Evolutionary conservation across 2,329 filamentous ascomycete genomes (phyloP), one percentile per base, ranked within the genome.

Genomic region (Zalaria sp.): DNA sequence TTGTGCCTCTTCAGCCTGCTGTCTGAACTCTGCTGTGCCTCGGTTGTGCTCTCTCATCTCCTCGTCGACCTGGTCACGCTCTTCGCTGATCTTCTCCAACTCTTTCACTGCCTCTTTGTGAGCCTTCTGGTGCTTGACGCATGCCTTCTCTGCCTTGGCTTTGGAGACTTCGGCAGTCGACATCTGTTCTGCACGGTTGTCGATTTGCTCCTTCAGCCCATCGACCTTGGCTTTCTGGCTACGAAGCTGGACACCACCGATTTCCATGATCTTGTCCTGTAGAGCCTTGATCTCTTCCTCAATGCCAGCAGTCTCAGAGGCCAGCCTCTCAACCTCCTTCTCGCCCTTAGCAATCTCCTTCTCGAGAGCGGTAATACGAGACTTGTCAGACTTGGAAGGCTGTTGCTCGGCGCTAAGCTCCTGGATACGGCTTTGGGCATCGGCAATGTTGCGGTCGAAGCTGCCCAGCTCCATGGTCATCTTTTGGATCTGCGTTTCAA

Each of bases 201-300:
- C 70, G 43, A 96, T 87, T 57, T 93, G 81, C 53, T 87, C 83
- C 58, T 93, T 94, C 48, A 93, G 68, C 5, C 79, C 75, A 57
- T 96, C 89, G 29, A 98, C 87, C 67, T 83, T 93, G 46, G 85
- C 79, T 52, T 91, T 88, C 58, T 98, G 89, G 11, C 81, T 76
- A 42, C 91, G 81, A 11, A 98, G 77, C 63, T 85, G 87, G 54
- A 96, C 87, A 62, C 91, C 91, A 56, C 91, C 91, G 48, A 94
- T 81, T 61, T 95, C 82, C 91, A 98, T 96, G 55, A 98, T 98
- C 69, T 88, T 93, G 71, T 91, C 81, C 58, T 98, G 89, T 1
- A 98, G 70, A 18, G 73, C 73, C 63, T 93, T 89, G 63, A 98
- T 96, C 61, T 96, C 91, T 26, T 81, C 79, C 58, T 98, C 91